These are phyloP conservation scores for Coemansia reversa DNA, from an alignment of 192 early-diverging fungal species.

Conservation along the genomic window DNA sequence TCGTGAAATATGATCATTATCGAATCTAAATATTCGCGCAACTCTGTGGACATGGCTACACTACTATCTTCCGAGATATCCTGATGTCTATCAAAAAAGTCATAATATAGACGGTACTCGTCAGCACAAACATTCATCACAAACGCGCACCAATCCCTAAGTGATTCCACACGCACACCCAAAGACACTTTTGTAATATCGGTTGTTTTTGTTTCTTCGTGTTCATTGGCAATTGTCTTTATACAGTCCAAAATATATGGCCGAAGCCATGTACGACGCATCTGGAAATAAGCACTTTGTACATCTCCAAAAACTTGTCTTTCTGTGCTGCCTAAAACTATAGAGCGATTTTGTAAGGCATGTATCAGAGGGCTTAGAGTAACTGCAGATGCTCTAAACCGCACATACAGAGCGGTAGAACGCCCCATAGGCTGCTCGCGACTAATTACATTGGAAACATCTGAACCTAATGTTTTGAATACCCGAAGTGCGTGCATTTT, in stretches of 20 bases:
- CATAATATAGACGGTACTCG: conserved; percentile 75
- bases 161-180: conserved; percentile 13
- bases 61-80: conserved; percentile 63
- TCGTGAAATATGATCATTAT: conserved; percentile 77
- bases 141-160: conserved; percentile 71
- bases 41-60: conserved; percentile 56
- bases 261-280: conserved; percentile 66
- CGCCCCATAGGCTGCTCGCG: background rate
- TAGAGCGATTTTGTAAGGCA: conserved; percentile 73
- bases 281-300: conserved; percentile 69
- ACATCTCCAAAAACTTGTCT: conserved; percentile 77
- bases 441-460: background rate
- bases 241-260: conserved; percentile 67
- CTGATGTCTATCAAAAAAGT: conserved; percentile 60
- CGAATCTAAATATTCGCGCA: conserved; percentile 73
- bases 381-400: conserved; percentile 71
- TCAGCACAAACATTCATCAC: conserved; percentile 81
- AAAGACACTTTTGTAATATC: background rate
- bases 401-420: conserved; percentile 63
- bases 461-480: conserved; percentile 34
- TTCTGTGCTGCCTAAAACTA: conserved; percentile 57
- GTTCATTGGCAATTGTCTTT: conserved; percentile 43
- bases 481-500: conserved; percentile 75
- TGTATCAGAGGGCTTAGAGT: conserved; percentile 62
- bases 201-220: conserved; percentile 4